phyloP scores from a whole-genome alignment of 2,329 filamentous ascomycete species.

The Phyllosticta ampelicida region DNA sequence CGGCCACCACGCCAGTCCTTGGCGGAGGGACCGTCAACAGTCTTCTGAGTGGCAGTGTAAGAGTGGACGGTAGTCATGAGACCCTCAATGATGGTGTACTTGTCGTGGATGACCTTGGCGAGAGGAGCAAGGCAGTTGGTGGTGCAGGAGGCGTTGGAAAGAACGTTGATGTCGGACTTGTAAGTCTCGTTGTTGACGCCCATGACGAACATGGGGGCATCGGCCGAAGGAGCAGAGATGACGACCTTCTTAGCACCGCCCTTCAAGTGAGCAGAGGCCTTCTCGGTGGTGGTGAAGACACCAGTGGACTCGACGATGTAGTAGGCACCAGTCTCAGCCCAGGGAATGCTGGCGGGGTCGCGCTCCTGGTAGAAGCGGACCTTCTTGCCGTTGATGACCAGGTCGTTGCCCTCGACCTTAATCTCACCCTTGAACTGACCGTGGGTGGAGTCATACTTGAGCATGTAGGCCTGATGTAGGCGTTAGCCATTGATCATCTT shows the following conservation, averaged over 20 bases:
- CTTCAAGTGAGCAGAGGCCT: conserved; percentile 88
- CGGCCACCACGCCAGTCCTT: conserved; percentile 99
- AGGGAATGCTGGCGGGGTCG: conserved; percentile 83
- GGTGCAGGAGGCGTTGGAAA: conserved; percentile 99
- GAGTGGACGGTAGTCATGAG: conserved; percentile 99
- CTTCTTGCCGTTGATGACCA: conserved; percentile 87
- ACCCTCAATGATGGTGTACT: conserved; percentile 95
- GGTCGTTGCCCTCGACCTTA: conserved; percentile 57
- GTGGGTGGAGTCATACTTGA: conserved; percentile 98
- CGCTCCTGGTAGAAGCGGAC: conserved; percentile 91
- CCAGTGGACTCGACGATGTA: conserved; percentile 97
- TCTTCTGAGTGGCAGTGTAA: conserved; percentile 99
- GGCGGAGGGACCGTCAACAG: conserved; percentile 89
- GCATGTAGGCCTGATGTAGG: conserved; percentile 80
- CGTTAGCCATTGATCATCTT: conserved; percentile 20
- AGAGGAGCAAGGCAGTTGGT: conserved; percentile 99
- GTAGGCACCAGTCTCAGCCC: conserved; percentile 73
- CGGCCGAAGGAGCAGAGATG: conserved; percentile 79
- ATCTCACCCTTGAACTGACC: conserved; percentile 92
- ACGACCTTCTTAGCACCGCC: conserved; percentile 93
- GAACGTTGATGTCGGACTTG: conserved; percentile 80
- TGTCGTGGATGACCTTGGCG: conserved; percentile 98
- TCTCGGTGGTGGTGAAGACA: conserved; percentile 98
- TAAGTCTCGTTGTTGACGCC: conserved; percentile 95
- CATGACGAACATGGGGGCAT: conserved; percentile 99